A percentile compares a stretch with the other conserved stretches of the same genome.
These are phyloP conservation scores for Fusarium veterinarium DNA, from an alignment of 2,329 filamentous ascomycete species.

Conservation along the genomic window DNA sequence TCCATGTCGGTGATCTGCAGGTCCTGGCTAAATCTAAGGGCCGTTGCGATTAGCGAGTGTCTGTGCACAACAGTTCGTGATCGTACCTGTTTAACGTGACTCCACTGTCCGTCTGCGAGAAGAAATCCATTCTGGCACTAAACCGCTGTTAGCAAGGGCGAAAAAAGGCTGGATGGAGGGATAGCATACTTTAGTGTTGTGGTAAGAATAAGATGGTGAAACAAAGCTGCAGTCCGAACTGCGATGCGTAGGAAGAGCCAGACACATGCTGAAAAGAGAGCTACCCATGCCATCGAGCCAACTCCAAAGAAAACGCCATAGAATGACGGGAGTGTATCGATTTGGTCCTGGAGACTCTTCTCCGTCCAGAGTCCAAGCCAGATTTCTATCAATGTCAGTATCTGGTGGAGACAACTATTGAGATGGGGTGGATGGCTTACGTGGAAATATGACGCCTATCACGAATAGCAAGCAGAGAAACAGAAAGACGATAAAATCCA, in stretches of 20 bases:
- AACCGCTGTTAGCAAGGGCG: fast-evolving
- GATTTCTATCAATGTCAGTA: not conserved
- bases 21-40: not conserved
- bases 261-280: not conserved
- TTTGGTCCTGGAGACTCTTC: not conserved
- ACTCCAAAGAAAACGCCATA: not conserved
- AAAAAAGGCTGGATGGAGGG: fast-evolving
- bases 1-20: conserved; percentile 5
- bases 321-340: fast-evolving
- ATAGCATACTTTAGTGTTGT: not conserved
- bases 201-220: not conserved
- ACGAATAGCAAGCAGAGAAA: not conserved
- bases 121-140: not conserved
- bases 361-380: not conserved
- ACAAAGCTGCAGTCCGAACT: not conserved
- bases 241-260: not conserved
- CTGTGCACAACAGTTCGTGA: not conserved
- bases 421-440: not conserved
- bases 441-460: not conserved
- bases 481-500: not conserved
- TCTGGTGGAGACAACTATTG: fast-evolving
- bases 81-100: not conserved
- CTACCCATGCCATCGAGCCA: not conserved
- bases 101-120: not conserved
- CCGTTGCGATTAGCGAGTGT: not conserved